phyloP scores from a whole-genome alignment of 306 rosid species.

The Neltuma alba region DNA sequence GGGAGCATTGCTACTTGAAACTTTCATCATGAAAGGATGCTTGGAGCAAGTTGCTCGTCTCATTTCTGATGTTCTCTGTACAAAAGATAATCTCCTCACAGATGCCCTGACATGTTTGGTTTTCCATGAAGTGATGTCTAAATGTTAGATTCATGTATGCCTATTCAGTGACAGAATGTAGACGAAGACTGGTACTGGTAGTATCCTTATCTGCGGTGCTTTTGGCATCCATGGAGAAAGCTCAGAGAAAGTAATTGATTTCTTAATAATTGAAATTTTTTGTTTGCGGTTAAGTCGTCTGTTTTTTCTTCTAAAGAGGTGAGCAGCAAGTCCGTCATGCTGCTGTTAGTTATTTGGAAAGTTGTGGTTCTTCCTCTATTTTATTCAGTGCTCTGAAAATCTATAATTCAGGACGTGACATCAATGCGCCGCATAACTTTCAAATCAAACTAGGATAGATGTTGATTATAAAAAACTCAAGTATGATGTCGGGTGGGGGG shows the following conservation, averaged over 20 bases:
- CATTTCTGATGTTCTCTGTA: not conserved
- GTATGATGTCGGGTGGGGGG: too few relatives aligned
- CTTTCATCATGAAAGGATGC: not conserved
- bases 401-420: too few relatives aligned
- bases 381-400: too few relatives aligned
- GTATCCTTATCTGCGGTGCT: not conserved
- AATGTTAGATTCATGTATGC: too few relatives aligned
- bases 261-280: not conserved
- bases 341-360: not conserved
- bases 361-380: too few relatives aligned
- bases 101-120: not conserved
- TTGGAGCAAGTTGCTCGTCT: not conserved
- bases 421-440: too few relatives aligned
- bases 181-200: not conserved
- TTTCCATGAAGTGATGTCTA: too few relatives aligned
- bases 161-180: not conserved
- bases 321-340: not conserved
- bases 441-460: too few relatives aligned
- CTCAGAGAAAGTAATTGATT: not conserved
- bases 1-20: not conserved
- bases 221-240: not conserved
- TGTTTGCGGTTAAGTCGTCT: not conserved
- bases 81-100: not conserved
- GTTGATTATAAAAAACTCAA: too few relatives aligned
- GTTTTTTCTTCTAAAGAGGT: not conserved